A percentile compares a stretch with the other conserved stretches of the same genome.
phyloP scores from a whole-genome alignment of 164 flowering plant species.

The Berberis vulgaris region DNA sequence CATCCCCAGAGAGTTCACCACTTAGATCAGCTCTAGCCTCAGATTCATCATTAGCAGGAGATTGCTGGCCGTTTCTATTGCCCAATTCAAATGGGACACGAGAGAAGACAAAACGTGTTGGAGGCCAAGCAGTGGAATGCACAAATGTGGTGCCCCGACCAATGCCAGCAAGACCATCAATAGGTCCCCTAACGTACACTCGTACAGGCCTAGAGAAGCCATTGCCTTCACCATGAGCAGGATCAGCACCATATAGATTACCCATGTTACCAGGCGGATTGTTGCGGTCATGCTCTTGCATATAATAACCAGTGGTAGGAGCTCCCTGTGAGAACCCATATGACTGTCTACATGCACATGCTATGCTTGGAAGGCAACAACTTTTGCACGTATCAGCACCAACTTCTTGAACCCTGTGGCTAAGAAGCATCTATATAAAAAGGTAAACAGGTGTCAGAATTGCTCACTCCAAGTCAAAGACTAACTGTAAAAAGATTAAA shows the following conservation, averaged over 20 bases:
- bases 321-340: conserved; percentile 60
- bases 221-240: conserved; percentile 62
- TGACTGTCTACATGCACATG: conserved; percentile 75
- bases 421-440: conserved; percentile 70
- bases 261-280: conserved; percentile 43
- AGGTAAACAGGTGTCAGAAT: conserved; percentile 2
- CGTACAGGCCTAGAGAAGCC: conserved; percentile 73
- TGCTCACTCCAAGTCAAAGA: too few species aligned
- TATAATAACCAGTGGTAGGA: conserved; percentile 38
- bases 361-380: conserved; percentile 58
- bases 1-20: conserved; percentile 83
- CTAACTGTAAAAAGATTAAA: too few species aligned
- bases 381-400: conserved; percentile 85
- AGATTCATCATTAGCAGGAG: conserved; percentile 77
- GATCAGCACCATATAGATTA: conserved; percentile 56
- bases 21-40: conserved; percentile 65
- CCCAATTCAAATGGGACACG: conserved; percentile 88
- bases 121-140: conserved; percentile 71
- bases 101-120: conserved; percentile 91
- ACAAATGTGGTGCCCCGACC: conserved; percentile 84
- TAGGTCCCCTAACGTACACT: conserved; percentile 80
- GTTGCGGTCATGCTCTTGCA: conserved; percentile 70
- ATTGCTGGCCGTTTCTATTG: conserved; percentile 66
- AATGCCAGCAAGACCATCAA: conserved; percentile 95
- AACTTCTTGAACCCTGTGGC: conserved; percentile 83